Evolutionary conservation across 1,284 basidiomycete species (phyloP), one percentile per base, ranked within the genome.

Genomic region (Wallemia ichthyophaga): DNA sequence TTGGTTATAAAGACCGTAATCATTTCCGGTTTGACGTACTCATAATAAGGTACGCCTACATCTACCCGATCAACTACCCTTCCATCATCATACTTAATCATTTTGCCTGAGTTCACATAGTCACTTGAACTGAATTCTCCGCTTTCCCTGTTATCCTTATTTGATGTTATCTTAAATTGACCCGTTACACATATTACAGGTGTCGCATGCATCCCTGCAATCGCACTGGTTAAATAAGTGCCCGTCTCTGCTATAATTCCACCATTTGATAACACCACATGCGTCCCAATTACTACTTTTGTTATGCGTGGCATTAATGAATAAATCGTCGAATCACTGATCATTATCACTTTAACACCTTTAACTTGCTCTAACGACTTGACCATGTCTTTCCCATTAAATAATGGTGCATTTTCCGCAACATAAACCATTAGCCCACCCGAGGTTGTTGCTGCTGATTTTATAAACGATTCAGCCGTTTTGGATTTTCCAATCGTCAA

Each of bases 391-490:
- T 31, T 54, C 25, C 17, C 25, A 11, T 48, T n/a, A 37, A n/a
- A 91, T 78, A 83, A 82, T 15, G 92, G 92, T 11, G 85, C 86
- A 0, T 86, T 87, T 71, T 96, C 91, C 19, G 88, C 85, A 11
- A 96, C 86, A 63, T 98, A 89, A 59, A 92, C 89, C 25, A 91
- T 94, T 68, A 89, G 96, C 68, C 91, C 91, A 64, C 87, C 77
- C 11, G 13, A 17, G 67, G 87, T 79, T 64, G 86, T 83, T 23
- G 83, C 84, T 1, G 89, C 92, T 13, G 85, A 75, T 69, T 86
- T 89, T 58, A 98, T 73, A 72, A 96, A 98, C 1, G 82, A 76
- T 68, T 89, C 85, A n/a, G 96, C 88, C 0, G 92, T 96, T 65
- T 76, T 79, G 48, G 88, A 92, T 70, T 85, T 79, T n/a, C 91